Evolutionary conservation across 805 yeast species (phyloP).

Genomic region (Lipomyces sp.): DNA sequence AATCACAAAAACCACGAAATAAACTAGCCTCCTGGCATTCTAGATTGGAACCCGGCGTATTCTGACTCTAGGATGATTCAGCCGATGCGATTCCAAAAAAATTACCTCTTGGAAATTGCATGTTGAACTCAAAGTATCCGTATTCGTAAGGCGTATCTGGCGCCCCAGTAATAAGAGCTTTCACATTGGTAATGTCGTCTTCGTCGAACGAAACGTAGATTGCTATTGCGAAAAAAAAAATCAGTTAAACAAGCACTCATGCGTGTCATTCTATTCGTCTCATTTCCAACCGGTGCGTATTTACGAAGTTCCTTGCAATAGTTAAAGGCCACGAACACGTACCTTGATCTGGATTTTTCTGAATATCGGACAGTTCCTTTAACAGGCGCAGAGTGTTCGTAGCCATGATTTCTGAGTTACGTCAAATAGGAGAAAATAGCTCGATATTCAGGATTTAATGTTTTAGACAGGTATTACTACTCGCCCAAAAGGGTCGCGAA

Average conservation of each 20-base stretch:
- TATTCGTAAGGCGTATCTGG: conserved; percentile 24
- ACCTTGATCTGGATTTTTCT: conserved; percentile 24
- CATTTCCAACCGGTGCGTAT: neutral
- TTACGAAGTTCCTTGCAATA: neutral
- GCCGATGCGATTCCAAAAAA: neutral
- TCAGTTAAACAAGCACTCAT: neutral
- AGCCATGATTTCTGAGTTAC: conserved; percentile 16
- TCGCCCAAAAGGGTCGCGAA: no score
- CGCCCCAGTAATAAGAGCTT: conserved; percentile 25
- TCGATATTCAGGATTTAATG: neutral
- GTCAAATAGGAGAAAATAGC: neutral
- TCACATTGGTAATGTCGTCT: conserved; percentile 18
- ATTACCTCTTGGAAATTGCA: conserved; percentile 21
- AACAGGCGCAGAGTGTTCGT: conserved; percentile 19
- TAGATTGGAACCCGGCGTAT: no score
- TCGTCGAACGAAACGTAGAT: conserved; percentile 21
- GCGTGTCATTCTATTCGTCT: neutral
- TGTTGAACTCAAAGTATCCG: conserved; percentile 24
- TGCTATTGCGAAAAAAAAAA: conserved; percentile 9
- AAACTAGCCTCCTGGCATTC: neutral
- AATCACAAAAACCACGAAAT: neutral
- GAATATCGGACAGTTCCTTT: conserved; percentile 25
- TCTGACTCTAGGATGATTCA: neutral
- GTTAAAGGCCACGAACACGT: neutral
- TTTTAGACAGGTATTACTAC: no score